Percentiles rank a stretch among this genome's conserved stretches.
phyloP scores from a whole-genome alignment of 164 flowering plant genomes.

The Saururus chinensis region DNA sequence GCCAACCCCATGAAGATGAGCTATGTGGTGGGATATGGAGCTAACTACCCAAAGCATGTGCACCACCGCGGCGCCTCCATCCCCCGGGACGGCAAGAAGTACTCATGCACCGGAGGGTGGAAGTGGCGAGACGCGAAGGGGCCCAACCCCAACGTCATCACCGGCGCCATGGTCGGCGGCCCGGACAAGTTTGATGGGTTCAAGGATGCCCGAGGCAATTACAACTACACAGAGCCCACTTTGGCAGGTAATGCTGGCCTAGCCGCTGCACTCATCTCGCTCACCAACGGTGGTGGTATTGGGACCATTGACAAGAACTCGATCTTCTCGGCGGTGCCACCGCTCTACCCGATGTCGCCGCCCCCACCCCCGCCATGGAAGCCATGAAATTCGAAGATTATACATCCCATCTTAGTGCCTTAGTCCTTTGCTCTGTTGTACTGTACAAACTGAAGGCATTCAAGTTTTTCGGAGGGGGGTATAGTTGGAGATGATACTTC shows the following conservation, averaged over 20 bases:
- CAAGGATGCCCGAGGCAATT: conserved; percentile 38
- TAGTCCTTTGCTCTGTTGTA: not conserved
- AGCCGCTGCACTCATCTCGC: conserved; percentile 70
- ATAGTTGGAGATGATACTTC: not conserved
- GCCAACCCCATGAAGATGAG: conserved; percentile 72
- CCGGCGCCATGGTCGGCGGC: conserved; percentile 94
- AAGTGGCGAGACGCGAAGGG: conserved; percentile 35
- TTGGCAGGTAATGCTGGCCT: conserved; percentile 84
- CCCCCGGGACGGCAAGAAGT: conserved; percentile 31
- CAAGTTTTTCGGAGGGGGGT: not conserved
- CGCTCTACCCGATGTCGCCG: conserved; percentile 35
- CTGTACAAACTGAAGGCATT: not conserved
- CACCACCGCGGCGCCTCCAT: conserved; percentile 84
- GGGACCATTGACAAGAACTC: conserved; percentile 27
- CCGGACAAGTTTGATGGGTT: conserved; percentile 59
- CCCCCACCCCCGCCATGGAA: conserved; percentile 76
- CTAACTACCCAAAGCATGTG: conserved; percentile 54
- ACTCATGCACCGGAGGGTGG: conserved; percentile 64
- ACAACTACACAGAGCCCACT: conserved; percentile 65
- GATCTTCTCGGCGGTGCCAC: conserved; percentile 60
- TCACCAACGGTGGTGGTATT: conserved; percentile 34
- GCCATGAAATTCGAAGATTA: conserved; percentile 20
- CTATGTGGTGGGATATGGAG: conserved; percentile 71
- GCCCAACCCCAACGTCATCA: conserved; percentile 57
- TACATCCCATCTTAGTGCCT: not conserved